These are phyloP conservation scores for Salicornia ramosissima DNA, from an alignment of 148 eudicot genomes.

Conservation along the genomic window DNA sequence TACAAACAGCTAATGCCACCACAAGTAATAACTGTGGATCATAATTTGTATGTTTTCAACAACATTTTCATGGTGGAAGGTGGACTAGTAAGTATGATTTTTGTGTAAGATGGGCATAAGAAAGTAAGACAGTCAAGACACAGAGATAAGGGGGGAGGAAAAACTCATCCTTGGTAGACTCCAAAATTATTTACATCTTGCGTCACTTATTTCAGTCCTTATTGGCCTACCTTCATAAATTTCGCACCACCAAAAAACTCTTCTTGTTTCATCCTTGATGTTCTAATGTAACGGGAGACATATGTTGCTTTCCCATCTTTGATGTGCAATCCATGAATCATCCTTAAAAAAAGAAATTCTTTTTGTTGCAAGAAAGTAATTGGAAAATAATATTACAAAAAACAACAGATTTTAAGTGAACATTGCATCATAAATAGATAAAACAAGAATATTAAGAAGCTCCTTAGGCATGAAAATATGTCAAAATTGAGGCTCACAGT, in stretches of 20 bases:
- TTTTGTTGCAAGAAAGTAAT: neutral
- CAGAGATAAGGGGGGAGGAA: neutral
- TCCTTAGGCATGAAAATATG: no score
- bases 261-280: conserved; percentile 87
- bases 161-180: neutral
- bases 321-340: conserved; percentile 91
- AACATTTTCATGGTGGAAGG: neutral
- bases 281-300: conserved; percentile 88
- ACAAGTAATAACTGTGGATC: no score
- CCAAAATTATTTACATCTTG: neutral
- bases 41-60: no score
- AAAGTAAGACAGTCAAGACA: neutral
- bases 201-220: neutral
- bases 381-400: neutral
- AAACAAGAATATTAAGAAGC: no score
- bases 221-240: conserved; percentile 72
- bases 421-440: no score
- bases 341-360: conserved; percentile 29
- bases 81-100: neutral
- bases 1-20: no score
- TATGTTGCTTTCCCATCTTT: conserved; percentile 96
- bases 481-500: no score
- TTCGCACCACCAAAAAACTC: conserved; percentile 77
- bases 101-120: no score
- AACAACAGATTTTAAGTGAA: neutral